A percentile compares a stretch with the other conserved stretches of the same genome.
phyloP scores from a whole-genome alignment of 2,329 filamentous ascomycete species.

The Dryadomyces quercus-mongolicae region DNA sequence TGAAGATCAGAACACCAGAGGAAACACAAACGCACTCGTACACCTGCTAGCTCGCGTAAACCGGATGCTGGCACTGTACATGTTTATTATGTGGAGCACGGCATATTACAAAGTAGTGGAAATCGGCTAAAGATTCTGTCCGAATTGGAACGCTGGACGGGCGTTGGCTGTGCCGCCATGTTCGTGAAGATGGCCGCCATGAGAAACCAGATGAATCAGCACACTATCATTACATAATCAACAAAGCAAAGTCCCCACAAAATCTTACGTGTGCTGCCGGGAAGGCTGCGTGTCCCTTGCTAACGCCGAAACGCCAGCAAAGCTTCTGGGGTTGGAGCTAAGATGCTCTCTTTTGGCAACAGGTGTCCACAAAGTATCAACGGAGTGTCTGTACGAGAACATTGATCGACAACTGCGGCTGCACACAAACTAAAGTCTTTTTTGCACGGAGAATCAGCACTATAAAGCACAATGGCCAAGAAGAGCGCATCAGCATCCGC shows the following conservation, averaged over 20 bases:
- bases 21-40: too few species aligned
- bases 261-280: constrained; percentile 3
- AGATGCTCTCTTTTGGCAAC: not conserved
- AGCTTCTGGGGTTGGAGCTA: not conserved
- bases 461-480: constrained; percentile 1
- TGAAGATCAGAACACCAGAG: too few species aligned
- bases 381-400: not conserved
- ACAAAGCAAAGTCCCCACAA: constrained; percentile 3
- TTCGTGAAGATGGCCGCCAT: too few species aligned
- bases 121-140: not conserved
- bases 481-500: constrained; percentile 3
- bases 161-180: too few species aligned
- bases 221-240: constrained; percentile 3
- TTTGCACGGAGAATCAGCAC: too few species aligned
- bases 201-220: not conserved
- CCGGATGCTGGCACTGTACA: too few species aligned
- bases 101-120: not conserved
- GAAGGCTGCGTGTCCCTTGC: constrained; percentile 13
- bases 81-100: not conserved
- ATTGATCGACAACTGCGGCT: not conserved
- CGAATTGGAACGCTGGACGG: not conserved
- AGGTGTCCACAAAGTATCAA: not conserved
- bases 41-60: too few species aligned
- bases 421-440: too few species aligned
- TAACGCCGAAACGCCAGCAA: not conserved